Evolutionary conservation across 2,329 filamentous ascomycete genomes (phyloP).

Genomic region (Gaeumannomyces tritici): DNA sequence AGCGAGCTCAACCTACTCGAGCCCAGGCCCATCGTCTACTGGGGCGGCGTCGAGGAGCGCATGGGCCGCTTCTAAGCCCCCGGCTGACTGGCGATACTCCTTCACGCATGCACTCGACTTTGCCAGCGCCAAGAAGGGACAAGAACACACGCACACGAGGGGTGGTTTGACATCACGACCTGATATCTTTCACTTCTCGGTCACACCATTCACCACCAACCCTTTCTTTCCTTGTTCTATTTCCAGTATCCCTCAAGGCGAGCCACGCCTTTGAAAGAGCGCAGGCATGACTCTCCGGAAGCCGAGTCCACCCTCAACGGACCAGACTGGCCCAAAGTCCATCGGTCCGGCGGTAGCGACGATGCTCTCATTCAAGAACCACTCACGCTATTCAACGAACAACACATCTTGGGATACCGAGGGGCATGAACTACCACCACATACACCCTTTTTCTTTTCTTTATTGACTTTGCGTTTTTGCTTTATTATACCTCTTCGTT

Average conservation of each 20-base stretch:
- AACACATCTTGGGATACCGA: background rate
- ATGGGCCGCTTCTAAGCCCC: constrained; percentile 35
- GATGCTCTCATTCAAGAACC: background rate
- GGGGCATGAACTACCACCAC: background rate
- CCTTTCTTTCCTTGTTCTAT: background rate
- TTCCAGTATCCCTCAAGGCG: background rate
- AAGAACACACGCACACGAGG: background rate
- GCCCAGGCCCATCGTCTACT: constrained; percentile 53
- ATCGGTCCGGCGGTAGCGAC: background rate
- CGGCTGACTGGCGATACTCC: background rate
- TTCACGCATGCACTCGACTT: too few relatives aligned
- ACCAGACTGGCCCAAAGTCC: background rate
- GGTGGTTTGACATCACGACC: background rate
- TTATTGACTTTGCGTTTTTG: background rate
- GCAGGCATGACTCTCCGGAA: background rate
- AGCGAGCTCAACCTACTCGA: constrained; percentile 48
- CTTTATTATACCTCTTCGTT: constrained; percentile 1
- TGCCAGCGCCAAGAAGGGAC: too few relatives aligned
- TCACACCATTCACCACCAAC: background rate
- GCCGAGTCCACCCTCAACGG: too few relatives aligned
- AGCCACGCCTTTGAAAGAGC: background rate
- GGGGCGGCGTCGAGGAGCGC: constrained; percentile 53
- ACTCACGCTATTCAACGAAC: background rate
- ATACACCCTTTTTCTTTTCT: too few relatives aligned
- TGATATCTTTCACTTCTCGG: background rate